A percentile compares a stretch with the other conserved stretches of the same genome.
These are phyloP conservation scores for Candida ortonii DNA, from an alignment of 805 yeast species.

Conservation along the genomic window DNA sequence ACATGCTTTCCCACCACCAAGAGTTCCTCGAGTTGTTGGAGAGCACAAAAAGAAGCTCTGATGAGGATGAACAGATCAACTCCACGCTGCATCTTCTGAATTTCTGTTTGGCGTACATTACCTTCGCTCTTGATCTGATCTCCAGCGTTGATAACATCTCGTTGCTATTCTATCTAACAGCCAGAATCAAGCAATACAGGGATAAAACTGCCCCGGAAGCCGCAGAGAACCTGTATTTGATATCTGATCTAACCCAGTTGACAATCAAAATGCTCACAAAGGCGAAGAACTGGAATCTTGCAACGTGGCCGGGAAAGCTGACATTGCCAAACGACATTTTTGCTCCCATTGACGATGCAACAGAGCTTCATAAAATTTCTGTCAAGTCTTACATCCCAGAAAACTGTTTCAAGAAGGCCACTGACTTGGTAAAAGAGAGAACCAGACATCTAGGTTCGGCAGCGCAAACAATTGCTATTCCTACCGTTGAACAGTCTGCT, in stretches of 20 bases:
- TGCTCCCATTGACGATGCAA: slow-evolving; percentile 53
- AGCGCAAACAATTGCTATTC: slow-evolving; percentile 1
- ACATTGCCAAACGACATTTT: slow-evolving; percentile 69
- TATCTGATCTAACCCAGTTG: slow-evolving; percentile 73
- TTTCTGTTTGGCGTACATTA: slow-evolving; percentile 57
- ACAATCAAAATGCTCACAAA: slow-evolving; percentile 57
- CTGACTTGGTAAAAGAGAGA: slow-evolving; percentile 27
- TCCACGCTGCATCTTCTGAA: slow-evolving; percentile 40
- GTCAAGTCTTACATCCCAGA: slow-evolving; percentile 57
- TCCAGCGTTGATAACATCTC: slow-evolving; percentile 68
- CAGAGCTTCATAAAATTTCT: slow-evolving; percentile 56
- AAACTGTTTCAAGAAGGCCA: slow-evolving; percentile 37
- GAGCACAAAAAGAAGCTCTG: slow-evolving; percentile 15
- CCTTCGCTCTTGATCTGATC: slow-evolving; percentile 57
- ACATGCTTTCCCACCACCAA: slow-evolving; percentile 71
- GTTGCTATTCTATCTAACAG: slow-evolving; percentile 69
- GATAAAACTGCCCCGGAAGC: slow-evolving; percentile 39
- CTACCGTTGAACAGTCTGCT: slow-evolving; percentile 1
- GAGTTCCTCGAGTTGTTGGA: slow-evolving; percentile 49
- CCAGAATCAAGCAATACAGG: slow-evolving; percentile 73
- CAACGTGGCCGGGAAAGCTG: slow-evolving; percentile 80
- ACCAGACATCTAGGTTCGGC: slow-evolving; percentile 12
- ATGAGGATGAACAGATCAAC: slow-evolving; percentile 7
- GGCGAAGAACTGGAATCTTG: slow-evolving; percentile 61
- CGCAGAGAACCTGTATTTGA: slow-evolving; percentile 48